Evolutionary conservation across 1,284 basidiomycete genomes (phyloP), one percentile per base, ranked within the genome.

Genomic region (Kwoniella shivajii): DNA sequence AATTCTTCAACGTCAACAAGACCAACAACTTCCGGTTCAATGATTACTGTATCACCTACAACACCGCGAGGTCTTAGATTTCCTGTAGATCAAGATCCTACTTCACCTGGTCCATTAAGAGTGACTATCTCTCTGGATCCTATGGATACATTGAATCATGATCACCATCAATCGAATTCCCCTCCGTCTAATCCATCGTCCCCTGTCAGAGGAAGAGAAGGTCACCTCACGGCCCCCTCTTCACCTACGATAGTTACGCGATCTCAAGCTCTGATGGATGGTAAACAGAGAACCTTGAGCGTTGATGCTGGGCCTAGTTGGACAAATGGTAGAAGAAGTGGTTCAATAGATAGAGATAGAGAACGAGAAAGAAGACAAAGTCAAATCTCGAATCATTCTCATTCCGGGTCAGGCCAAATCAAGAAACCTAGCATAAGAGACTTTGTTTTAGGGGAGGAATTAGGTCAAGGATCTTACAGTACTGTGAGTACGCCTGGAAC

Each of bases 381-480:
- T 51, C 66, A 69, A 27, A 58, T 63, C 26, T 71, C 68, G 29
- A 67, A 42, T 2, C 57, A 63, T 26, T 65, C 61, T 4, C 59
- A 60, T 26, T 55, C 55, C 31, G 26, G 42, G 36, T 46, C 48
- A 33, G 51, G 37, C 18, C 50, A 56, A 24, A 48, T 56, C 5
- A 58, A 52, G 52, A 64, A 71, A 59, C 63, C 69, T 26, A 63
- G 63, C 29, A 34, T 66, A 14, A 61, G 67, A 39, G 76, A 78
- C 62, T 78, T 71, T 59, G 59, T 72, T 10, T 62, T 78, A 29
- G 77, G 75, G 7, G 74, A 78, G 36, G 77, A 77, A 54, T 61
- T 79, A 14, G 78, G 78, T 4, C 60, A 72, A 20, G 78, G 78
- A 6, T 75, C 73, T 54, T 79, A 79, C 59, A 77, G 74, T 55